phyloP scores from a whole-genome alignment of 148 eudicot species.

The Rhododendron henanense region DNA sequence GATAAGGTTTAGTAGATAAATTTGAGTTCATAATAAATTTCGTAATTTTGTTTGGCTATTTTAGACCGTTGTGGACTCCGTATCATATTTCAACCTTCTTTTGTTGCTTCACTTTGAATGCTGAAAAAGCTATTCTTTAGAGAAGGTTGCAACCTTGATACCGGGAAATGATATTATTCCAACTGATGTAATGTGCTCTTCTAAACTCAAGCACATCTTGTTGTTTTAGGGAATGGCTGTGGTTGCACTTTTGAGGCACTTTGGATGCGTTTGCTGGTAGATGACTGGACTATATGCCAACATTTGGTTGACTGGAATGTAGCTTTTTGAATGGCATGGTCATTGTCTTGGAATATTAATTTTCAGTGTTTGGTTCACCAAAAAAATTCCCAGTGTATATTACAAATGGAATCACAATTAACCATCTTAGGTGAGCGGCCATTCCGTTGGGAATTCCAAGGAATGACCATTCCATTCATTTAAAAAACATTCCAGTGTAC shows the following conservation, averaged over 20 bases:
- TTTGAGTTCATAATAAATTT: not conserved
- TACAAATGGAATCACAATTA: not conserved
- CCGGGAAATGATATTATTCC: not conserved
- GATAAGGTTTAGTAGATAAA: not conserved
- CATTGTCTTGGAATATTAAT: not conserved
- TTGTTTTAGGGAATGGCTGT: conserved; percentile 77
- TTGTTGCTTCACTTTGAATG: not conserved
- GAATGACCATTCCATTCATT: not conserved
- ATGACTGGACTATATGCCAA: conserved; percentile 5
- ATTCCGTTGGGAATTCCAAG: not conserved
- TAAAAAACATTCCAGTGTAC: not conserved
- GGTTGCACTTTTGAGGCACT: conserved; percentile 85
- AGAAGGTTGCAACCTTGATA: not conserved
- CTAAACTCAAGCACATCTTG: not conserved
- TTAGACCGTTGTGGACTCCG: not conserved
- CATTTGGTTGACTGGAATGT: not conserved
- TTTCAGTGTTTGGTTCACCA: not conserved
- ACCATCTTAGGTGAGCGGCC: not conserved
- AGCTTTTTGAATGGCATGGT: not conserved
- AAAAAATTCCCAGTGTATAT: not conserved
- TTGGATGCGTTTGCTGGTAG: conserved; percentile 94
- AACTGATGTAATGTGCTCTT: not conserved
- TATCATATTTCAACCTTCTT: not conserved
- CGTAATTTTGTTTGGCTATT: not conserved
- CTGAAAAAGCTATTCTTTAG: not conserved